Conservation (phyloP, 805 yeast species). For the Ogataea glucozyma region DNA sequence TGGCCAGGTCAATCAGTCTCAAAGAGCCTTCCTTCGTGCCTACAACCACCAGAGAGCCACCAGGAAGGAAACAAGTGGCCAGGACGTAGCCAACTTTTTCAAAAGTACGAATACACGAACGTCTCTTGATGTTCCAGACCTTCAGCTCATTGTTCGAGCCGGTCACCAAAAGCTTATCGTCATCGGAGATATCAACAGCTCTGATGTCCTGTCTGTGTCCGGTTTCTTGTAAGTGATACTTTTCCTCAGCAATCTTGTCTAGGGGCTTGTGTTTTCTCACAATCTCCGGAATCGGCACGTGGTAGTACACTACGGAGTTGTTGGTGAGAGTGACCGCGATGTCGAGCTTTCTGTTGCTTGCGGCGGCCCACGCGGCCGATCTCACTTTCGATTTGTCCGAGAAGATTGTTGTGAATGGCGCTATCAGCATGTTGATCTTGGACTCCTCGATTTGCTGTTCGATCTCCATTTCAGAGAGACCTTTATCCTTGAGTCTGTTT, state of each 20-base stretch:
- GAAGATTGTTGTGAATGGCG: slow-evolving; percentile 69
- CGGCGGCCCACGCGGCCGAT: slow-evolving; percentile 63
- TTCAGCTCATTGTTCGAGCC: slow-evolving; percentile 90
- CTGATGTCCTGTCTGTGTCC: slow-evolving; percentile 94
- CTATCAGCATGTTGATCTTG: slow-evolving; percentile 56
- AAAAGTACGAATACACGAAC: slow-evolving; percentile 79
- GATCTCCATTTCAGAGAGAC: slow-evolving; percentile 61
- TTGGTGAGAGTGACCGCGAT: slow-evolving; percentile 65
- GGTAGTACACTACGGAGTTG: slow-evolving; percentile 74
- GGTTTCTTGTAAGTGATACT: slow-evolving; percentile 62
- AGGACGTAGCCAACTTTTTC: slow-evolving; percentile 82
- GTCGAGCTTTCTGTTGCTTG: slow-evolving; percentile 51
- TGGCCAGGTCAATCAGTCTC: slow-evolving; percentile 82
- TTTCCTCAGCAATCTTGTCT: slow-evolving; percentile 44
- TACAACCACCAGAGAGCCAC: slow-evolving; percentile 81
- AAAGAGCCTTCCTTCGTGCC: slow-evolving; percentile 88
- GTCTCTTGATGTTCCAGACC: slow-evolving; percentile 79
- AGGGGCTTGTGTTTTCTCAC: slow-evolving; percentile 48
- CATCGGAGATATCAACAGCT: slow-evolving; percentile 77
- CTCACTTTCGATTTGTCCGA: slow-evolving; percentile 59
- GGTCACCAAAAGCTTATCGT: slow-evolving; percentile 76
- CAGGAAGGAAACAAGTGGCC: slow-evolving; percentile 81
- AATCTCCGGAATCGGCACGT: slow-evolving; percentile 56
- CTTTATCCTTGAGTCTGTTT: slow-evolving; percentile 75
- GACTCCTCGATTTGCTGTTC: slow-evolving; percentile 47